Evolutionary conservation across 768 basidiomycete genomes (phyloP).

Genomic region (Calocera cornea): DNA sequence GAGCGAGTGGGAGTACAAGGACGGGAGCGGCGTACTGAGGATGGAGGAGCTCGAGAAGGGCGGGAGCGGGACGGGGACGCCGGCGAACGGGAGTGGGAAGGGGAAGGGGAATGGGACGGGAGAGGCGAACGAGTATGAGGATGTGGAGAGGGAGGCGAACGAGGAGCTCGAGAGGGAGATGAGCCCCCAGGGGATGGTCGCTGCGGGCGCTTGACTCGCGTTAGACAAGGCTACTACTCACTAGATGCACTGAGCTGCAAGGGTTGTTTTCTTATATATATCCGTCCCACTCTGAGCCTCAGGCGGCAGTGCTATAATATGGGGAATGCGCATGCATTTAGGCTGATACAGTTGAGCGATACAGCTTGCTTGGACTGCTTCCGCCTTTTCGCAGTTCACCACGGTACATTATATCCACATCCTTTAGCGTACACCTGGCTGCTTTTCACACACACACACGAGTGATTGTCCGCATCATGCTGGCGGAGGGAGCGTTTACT

Average conservation of each 20-base stretch:
- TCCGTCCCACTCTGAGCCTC: neutral
- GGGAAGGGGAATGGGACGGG: neutral
- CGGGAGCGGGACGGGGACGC: neutral
- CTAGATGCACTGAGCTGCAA: neutral
- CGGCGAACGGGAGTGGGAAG: neutral
- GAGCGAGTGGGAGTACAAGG: conserved; percentile 70
- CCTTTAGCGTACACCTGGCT: no score
- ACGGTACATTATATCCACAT: no score
- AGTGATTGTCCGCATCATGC: neutral
- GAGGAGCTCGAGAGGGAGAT: neutral
- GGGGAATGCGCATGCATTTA: neutral
- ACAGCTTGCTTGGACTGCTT: no score
- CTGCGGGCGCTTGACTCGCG: neutral
- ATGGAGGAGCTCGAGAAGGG: neutral
- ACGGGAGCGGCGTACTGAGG: conserved; percentile 7
- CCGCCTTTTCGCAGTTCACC: no score
- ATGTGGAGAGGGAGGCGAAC: neutral
- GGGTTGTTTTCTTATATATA: neutral
- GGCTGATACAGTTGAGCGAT: no score
- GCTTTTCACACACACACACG: no score
- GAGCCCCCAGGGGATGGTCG: neutral
- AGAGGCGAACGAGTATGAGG: neutral
- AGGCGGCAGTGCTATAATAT: neutral
- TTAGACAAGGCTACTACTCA: neutral
- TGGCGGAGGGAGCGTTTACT: neutral